Evolutionary conservation across 768 basidiomycete species (phyloP).

Genomic region (Mycena sanguinolenta): DNA sequence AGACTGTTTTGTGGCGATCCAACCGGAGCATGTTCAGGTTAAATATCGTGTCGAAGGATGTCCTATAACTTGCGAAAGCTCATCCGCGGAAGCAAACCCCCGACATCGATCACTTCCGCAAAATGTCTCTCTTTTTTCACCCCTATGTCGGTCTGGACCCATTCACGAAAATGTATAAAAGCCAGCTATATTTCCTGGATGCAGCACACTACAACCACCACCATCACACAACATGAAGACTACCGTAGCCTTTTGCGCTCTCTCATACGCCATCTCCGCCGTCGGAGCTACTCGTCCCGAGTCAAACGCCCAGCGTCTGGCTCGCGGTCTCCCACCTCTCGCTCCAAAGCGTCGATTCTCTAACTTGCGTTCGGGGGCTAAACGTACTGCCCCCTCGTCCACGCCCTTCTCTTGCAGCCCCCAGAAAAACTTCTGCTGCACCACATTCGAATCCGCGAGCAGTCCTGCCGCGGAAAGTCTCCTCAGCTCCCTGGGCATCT

Average conservation of each 20-base stretch:
- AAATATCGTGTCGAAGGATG: no score
- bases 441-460: background rate
- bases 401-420: constrained; percentile 16
- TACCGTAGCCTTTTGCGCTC: constrained; percentile 42
- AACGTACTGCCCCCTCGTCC: constrained; percentile 5
- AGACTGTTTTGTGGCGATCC: no score
- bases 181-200: no score
- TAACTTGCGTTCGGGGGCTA: background rate
- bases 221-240: constrained; percentile 31
- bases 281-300: constrained; percentile 40
- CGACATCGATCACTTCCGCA: no score
- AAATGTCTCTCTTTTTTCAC: no score
- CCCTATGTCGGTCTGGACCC: no score
- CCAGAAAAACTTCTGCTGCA: constrained; percentile 22
- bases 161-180: no score
- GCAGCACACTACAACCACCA: no score
- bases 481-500: constrained; percentile 13
- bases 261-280: constrained; percentile 38
- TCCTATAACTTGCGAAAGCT: no score
- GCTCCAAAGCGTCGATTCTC: constrained; percentile 41
- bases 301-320: no score
- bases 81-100: no score
- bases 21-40: no score
- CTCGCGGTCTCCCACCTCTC: constrained; percentile 57
- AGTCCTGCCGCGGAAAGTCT: background rate